A percentile compares a stretch with the other conserved stretches of the same genome.
These are phyloP conservation scores for Daldinia grandis DNA, from an alignment of 495 filamentous ascomycete species.

Conservation along the genomic window DNA sequence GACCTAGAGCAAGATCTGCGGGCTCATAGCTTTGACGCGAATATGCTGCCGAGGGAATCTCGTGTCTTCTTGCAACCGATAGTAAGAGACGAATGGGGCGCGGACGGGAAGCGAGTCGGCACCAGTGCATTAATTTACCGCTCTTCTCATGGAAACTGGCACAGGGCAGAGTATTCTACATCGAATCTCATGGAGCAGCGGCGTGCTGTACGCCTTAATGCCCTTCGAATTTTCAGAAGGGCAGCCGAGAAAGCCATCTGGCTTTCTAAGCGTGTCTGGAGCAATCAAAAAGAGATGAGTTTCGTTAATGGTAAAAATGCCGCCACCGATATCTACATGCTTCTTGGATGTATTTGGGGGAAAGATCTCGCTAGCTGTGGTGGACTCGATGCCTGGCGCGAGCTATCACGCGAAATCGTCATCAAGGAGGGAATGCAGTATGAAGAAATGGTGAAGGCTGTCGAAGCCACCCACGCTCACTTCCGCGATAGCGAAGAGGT, in stretches of 20 bases:
- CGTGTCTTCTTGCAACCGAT: slow-evolving; percentile 4
- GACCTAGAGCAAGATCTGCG: slow-evolving; percentile 39
- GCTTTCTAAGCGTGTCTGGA: slow-evolving; percentile 44
- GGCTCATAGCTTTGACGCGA: slow-evolving; percentile 26
- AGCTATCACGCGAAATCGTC: background rate
- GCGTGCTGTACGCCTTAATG: background rate
- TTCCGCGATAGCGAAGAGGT: background rate
- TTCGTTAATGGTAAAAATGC: slow-evolving; percentile 43
- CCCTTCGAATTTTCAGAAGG: slow-evolving; percentile 11
- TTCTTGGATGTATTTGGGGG: slow-evolving; percentile 9
- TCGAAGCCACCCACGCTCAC: background rate
- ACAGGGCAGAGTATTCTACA: background rate
- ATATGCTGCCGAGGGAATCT: slow-evolving; percentile 6
- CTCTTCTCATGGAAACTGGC: slow-evolving; percentile 15
- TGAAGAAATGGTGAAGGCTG: background rate
- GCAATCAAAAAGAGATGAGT: slow-evolving; percentile 14
- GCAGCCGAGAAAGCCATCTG: slow-evolving; percentile 48
- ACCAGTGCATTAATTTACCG: slow-evolving; percentile 7
- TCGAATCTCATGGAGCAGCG: background rate
- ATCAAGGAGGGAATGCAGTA: background rate
- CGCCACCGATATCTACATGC: slow-evolving; percentile 27
- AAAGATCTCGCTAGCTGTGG: slow-evolving; percentile 4
- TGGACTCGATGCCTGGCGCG: slow-evolving; percentile 12
- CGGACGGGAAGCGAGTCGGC: slow-evolving; percentile 9
- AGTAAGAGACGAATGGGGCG: slow-evolving; percentile 3